Base-by-base conservation (phyloP, 352 stramenopile species). In the Lagenidium giganteum region DNA sequence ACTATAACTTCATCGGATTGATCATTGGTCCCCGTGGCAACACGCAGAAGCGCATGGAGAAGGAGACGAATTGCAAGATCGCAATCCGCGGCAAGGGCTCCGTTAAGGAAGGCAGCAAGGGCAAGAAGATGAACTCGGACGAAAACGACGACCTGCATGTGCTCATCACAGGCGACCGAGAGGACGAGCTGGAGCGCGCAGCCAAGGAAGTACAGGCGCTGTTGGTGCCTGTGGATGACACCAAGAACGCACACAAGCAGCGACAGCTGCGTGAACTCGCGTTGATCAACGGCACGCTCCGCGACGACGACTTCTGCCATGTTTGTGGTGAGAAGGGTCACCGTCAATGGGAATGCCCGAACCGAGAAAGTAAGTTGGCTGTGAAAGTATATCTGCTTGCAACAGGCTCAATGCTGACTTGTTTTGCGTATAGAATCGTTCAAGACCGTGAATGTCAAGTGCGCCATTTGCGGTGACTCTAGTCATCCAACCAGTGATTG, bases 1-100 rank as follows among this genome's bases (percentile, higher is more conserved):
- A 82, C 5, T 99, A 99, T 75, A 99, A 99, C 67, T 99, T 99
- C 64, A 99, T 99, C 37, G 96, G 95, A 3, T 64, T 99, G 24
- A 98, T 99, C 63, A 99, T 99, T 43, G 97, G 96, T 11, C 96
- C 97, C 3, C 81, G 97, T 12, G 97, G 96, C 8, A 98, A 98
- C 59, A 99, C 96, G 14, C 96, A 99, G 61, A 99, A 99, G 63
- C 95, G 97, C 40, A 96, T 99, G 81, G 96, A 99, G 67, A 83
- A 84, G 30, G 96, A 99, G 62, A 98, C 95, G 5, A 95, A 96
- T 43, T 99, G 95, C 74, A 99, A 98, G 69, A 99, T 99, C 62
- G 93, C 95, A 32, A 99, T 99, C 61, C 89, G 96, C 12, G 96
- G 96, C 21, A 91, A 93, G 40, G 96, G 96, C 3, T 97, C 83